Percentiles rank a stretch among this genome's conserved stretches.
phyloP scores from a whole-genome alignment of 1,139 yeast genomes.

The Saccharomyces hybrid region DNA sequence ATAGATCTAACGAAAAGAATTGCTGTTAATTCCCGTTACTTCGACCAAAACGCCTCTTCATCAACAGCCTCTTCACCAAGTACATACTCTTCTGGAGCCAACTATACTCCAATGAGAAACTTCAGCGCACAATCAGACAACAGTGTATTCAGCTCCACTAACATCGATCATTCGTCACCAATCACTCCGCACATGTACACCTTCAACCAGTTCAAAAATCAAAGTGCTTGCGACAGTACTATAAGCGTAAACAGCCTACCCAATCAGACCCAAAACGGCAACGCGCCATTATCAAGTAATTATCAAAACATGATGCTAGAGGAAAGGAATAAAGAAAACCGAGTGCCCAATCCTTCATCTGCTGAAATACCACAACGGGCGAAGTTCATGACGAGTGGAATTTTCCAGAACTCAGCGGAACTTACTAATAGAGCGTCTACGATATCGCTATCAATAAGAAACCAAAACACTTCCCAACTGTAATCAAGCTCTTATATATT shows the following conservation, averaged over 20 bases:
- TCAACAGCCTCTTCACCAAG: slow-evolving; percentile 16
- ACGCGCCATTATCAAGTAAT: neutral
- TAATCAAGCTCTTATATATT: neutral
- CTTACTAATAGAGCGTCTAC: slow-evolving; percentile 1
- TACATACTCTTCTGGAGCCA: slow-evolving; percentile 10
- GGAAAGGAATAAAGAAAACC: slow-evolving; percentile 3
- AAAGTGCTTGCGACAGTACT: slow-evolving; percentile 23
- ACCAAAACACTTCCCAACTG: neutral
- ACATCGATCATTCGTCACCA: slow-evolving; percentile 20
- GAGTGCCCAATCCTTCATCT: neutral
- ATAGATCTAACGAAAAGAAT: slow-evolving; percentile 22
- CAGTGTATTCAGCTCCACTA: slow-evolving; percentile 21
- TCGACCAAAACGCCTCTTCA: slow-evolving; percentile 7
- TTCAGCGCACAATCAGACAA: slow-evolving; percentile 23
- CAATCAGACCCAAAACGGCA: slow-evolving; percentile 8
- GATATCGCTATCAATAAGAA: neutral
- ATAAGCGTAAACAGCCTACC: slow-evolving; percentile 23
- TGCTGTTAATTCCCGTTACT: slow-evolving; percentile 14
- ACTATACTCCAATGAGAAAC: slow-evolving; percentile 21
- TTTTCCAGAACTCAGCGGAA: neutral
- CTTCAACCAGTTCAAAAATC: slow-evolving; percentile 20
- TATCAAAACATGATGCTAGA: neutral
- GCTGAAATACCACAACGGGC: neutral
- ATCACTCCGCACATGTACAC: slow-evolving; percentile 25
- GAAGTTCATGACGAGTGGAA: neutral